A percentile compares a stretch with the other conserved stretches of the same genome.
Conservation (phyloP, 192 early-diverging fungal species). For the Coemansia sp. region DNA sequence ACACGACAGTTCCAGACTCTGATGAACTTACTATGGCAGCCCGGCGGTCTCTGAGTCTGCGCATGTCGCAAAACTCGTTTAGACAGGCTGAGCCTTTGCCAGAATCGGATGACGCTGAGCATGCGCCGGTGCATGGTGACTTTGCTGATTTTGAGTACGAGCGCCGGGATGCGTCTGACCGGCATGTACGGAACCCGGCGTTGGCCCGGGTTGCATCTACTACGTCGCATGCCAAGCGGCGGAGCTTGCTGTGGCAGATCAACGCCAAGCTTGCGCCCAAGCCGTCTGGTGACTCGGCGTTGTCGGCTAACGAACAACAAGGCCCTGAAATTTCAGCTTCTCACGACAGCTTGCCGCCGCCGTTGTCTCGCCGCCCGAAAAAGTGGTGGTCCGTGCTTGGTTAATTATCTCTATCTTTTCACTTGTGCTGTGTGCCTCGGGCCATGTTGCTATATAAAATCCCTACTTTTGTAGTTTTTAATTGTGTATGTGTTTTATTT, state of each 20-base stretch:
- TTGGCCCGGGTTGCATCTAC: slow-evolving; percentile 11
- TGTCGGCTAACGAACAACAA: background rate
- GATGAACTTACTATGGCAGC: slow-evolving; percentile 42
- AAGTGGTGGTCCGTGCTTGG: slow-evolving; percentile 50
- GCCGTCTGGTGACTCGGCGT: background rate
- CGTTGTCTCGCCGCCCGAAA: slow-evolving; percentile 8
- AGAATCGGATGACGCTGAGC: slow-evolving; percentile 28
- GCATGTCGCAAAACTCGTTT: slow-evolving; percentile 41
- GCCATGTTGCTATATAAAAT: no score
- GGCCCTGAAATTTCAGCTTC: background rate
- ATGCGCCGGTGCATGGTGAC: background rate
- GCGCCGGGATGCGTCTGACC: background rate
- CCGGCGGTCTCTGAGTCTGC: slow-evolving; percentile 41
- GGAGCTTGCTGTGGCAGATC: slow-evolving; percentile 40
- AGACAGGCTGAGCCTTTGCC: slow-evolving; percentile 42
- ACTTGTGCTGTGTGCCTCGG: background rate
- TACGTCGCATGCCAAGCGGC: slow-evolving; percentile 21
- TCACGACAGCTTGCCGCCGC: background rate
- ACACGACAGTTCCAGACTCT: slow-evolving; percentile 35
- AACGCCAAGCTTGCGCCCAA: slow-evolving; percentile 8
- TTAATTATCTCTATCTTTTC: slow-evolving; percentile 5
- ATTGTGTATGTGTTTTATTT: no score
- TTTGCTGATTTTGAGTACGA: background rate
- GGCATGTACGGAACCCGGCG: slow-evolving; percentile 5
- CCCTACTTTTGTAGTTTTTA: no score